Evolutionary conservation across 2,329 filamentous ascomycete genomes (phyloP).

Genomic region (Talaromyces atroroseus): DNA sequence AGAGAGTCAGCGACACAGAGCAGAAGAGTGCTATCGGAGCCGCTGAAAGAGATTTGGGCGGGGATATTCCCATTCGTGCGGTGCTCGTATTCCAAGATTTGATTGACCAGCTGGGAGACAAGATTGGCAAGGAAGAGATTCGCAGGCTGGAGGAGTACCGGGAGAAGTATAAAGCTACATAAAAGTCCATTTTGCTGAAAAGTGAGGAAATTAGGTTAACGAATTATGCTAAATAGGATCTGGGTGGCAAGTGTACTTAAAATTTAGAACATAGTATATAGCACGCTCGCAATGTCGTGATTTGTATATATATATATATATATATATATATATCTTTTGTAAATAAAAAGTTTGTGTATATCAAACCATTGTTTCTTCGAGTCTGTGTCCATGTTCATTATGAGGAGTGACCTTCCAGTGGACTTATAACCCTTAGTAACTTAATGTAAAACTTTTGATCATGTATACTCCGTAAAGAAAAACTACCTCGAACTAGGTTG

Average conservation of each 20-base stretch:
- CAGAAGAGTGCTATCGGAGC: conserved; percentile 75
- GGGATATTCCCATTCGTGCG: conserved; percentile 67
- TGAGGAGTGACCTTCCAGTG: no score
- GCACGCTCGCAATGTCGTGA: background rate
- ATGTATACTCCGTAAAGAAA: no score
- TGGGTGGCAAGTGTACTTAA: background rate
- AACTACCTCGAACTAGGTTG: no score
- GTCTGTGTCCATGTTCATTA: no score
- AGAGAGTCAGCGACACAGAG: conserved; percentile 58
- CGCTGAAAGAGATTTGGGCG: conserved; percentile 71
- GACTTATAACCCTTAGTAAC: no score
- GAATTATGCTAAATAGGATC: background rate
- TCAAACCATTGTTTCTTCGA: no score
- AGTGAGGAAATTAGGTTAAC: background rate
- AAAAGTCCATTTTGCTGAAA: conserved; percentile 3
- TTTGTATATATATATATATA: background rate
- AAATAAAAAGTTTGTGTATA: no score
- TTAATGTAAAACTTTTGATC: no score
- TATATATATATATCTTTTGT: no score
- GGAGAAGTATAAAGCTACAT: conserved; percentile 36
- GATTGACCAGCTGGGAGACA: conserved; percentile 60
- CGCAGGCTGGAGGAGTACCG: conserved; percentile 69
- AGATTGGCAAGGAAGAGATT: conserved; percentile 59
- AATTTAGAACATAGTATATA: background rate
- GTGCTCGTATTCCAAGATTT: conserved; percentile 72